Evolutionary conservation across 169 alveolate genomes (phyloP).

Genomic region (Plasmodium cynomolgi): DNA sequence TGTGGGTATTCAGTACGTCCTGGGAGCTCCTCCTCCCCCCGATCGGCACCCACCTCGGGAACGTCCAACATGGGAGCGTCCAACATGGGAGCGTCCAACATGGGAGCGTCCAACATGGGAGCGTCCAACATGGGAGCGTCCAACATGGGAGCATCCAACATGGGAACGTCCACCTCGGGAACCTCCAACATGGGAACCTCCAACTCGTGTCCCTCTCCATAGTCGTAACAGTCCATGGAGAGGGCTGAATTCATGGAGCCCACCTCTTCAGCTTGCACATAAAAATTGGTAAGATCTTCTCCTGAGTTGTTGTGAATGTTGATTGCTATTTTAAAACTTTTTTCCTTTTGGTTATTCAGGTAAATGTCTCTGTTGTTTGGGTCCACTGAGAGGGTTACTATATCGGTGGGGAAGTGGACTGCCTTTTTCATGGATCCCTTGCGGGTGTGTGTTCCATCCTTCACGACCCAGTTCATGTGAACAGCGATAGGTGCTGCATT

Average conservation of each 20-base stretch:
- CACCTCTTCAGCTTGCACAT: slow-evolving; percentile 49
- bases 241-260: not conserved
- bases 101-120: not conserved
- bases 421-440: slow-evolving; percentile 30
- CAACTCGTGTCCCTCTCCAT: not conserved
- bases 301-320: slow-evolving; percentile 51
- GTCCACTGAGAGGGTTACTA: slow-evolving; percentile 36
- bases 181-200: not conserved
- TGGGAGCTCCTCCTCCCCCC: not conserved
- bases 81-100: too few species aligned
- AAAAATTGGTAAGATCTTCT: slow-evolving; percentile 23
- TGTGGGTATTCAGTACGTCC: not conserved
- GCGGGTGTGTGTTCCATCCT: not conserved
- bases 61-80: not conserved
- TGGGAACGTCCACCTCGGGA: too few species aligned
- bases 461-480: slow-evolving; percentile 35
- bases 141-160: not conserved
- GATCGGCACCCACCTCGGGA: not conserved
- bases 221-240: not conserved
- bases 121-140: not conserved
- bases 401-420: slow-evolving; percentile 5
- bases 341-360: slow-evolving; percentile 44
- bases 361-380: slow-evolving; percentile 13
- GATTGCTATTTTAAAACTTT: slow-evolving; percentile 5
- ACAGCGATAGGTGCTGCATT: not conserved